These are phyloP conservation scores for Astrothelium macrocarpum DNA, from an alignment of 495 filamentous ascomycete genomes.

Conservation along the genomic window DNA sequence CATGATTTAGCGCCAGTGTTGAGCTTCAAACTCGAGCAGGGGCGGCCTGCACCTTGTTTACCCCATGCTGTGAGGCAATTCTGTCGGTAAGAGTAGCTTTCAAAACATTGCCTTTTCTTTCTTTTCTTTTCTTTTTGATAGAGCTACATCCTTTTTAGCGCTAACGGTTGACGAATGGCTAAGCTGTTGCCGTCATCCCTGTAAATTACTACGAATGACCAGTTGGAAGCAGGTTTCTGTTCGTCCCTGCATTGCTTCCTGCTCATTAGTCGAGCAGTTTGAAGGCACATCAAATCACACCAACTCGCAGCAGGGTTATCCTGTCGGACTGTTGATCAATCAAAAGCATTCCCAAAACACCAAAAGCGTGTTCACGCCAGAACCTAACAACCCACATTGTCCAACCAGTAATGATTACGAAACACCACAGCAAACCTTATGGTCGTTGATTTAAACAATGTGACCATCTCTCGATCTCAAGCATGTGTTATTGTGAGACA, in stretches of 20 bases:
- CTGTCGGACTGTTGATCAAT: background rate
- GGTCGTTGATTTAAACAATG: too few relatives aligned
- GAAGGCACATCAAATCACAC: background rate
- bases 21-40: background rate
- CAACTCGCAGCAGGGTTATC: too few relatives aligned
- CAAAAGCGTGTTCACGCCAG: too few relatives aligned
- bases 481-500: too few relatives aligned
- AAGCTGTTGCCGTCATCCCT: background rate
- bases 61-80: background rate
- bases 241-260: background rate
- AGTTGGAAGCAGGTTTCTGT: background rate
- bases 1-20: background rate
- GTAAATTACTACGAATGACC: too few relatives aligned
- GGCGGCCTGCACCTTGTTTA: background rate
- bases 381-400: too few relatives aligned
- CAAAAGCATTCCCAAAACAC: too few relatives aligned
- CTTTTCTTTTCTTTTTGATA: too few relatives aligned
- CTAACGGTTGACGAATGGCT: background rate
- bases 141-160: background rate
- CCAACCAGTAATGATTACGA: too few relatives aligned
- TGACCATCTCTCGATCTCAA: too few relatives aligned
- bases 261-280: background rate
- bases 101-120: too few relatives aligned
- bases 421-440: too few relatives aligned
- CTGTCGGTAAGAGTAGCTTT: background rate